phyloP scores from a whole-genome alignment of 192 early-diverging fungal genomes.

The Coemansia sp. region DNA sequence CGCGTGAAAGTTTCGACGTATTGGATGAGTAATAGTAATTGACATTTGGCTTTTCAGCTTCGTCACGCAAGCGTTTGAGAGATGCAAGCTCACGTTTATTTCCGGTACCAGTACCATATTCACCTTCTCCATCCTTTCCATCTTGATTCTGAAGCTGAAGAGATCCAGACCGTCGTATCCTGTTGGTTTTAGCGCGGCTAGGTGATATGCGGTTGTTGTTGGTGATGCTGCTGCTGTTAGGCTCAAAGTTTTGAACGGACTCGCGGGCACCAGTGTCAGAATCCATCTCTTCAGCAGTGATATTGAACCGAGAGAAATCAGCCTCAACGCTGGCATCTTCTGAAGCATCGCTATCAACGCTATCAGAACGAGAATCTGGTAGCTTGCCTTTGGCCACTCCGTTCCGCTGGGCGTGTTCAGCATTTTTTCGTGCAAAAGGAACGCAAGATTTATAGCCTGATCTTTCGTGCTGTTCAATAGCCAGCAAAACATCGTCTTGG shows the following conservation, averaged over 20 bases:
- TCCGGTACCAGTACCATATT: not conserved
- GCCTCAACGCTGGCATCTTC: not conserved
- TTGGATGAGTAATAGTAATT: slow-evolving; percentile 52
- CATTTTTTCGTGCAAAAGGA: not conserved
- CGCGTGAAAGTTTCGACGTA: slow-evolving; percentile 58
- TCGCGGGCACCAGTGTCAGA: not conserved
- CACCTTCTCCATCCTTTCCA: not conserved
- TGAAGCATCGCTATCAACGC: not conserved
- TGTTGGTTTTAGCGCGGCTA: not conserved
- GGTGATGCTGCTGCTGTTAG: not conserved
- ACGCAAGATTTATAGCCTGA: not conserved
- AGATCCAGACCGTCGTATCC: slow-evolving; percentile 5
- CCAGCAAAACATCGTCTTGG: slow-evolving; percentile 34
- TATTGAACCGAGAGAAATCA: not conserved
- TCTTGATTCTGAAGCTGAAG: slow-evolving; percentile 1
- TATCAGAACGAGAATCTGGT: not conserved
- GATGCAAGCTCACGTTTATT: slow-evolving; percentile 34
- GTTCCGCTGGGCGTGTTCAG: not conserved
- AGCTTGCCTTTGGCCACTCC: slow-evolving; percentile 23
- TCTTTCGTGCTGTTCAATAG: slow-evolving; percentile 24
- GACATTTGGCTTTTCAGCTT: slow-evolving; percentile 43
- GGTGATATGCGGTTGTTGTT: not conserved
- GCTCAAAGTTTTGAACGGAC: not conserved
- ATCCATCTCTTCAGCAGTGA: not conserved
- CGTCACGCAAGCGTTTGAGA: slow-evolving; percentile 35